Base-by-base conservation (phyloP, 352 stramenopile genomes). In the Aphanomyces stellatus region DNA sequence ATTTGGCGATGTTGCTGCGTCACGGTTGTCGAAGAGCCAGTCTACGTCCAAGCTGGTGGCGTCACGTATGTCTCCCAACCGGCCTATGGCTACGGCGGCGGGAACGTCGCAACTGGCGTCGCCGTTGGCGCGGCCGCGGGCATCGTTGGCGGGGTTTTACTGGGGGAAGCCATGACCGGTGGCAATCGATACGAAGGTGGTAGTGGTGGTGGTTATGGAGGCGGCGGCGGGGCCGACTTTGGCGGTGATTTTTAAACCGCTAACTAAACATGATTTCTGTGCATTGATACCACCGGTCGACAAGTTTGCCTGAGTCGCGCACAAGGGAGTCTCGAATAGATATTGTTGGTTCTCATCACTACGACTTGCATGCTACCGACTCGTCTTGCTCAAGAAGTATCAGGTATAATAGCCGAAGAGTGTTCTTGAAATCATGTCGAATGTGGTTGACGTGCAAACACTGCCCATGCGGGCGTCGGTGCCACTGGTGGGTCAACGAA, bases 221-320 rank as follows among this genome's bases (percentile, higher is more conserved):
- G 43, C 13, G 60, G 60, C 31, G 60, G 34, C 34, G 60, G 60
- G 10, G 60, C n/a, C 24, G 48, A 49, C n/a, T 67, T 67, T 28
- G 60, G 60, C 5, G 60, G 60, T 25, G 60, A 67, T 33, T 67
- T 67, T 48, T 59, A 65, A 37, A n/a, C n/a, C n/a, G n/a, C n/a
- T n/a, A n/a, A n/a, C n/a, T n/a, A n/a, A n/a, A n/a, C n/a, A n/a
- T n/a, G n/a, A n/a, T n/a, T n/a, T n/a, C n/a, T n/a, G n/a, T n/a
- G n/a, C n/a, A n/a, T n/a, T n/a, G n/a, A n/a, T n/a, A n/a, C n/a
- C n/a, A n/a, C n/a, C n/a, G n/a, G n/a, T n/a, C n/a, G n/a, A n/a
- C n/a, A n/a, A n/a, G n/a, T n/a, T n/a, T n/a, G n/a, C n/a, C n/a
- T n/a, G n/a, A n/a, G n/a, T n/a, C n/a, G n/a, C n/a, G n/a, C n/a